Base-by-base conservation (phyloP, 257 asterid genomes). In the Echium plantagineum region DNA sequence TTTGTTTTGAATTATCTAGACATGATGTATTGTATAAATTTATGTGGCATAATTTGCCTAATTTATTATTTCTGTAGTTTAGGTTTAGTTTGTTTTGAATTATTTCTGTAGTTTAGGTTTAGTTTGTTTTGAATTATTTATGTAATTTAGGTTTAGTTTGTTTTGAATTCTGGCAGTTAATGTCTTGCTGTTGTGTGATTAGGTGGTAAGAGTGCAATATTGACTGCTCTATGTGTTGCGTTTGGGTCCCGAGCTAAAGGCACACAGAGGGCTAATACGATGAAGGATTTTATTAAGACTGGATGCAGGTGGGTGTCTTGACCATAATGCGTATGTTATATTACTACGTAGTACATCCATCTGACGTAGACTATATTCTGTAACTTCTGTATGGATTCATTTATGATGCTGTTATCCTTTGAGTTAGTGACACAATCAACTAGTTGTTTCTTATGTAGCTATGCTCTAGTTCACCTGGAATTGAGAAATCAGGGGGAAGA, bases 151-250 rank as follows among this genome's bases (percentile, higher is more conserved):
- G 30, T 2, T 26, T 26, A 2, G 30, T 26, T 26, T 26, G 30
- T 26, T 26, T 26, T 26, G 30, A 26, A 38, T 55, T 55, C 48
- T 16, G 56, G 5, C 15, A 17, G 21, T 7, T 22, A 51, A 28
- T 30, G 20, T 30, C 3, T 52, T 52, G 12, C 13, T 42, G 3
- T 10, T 10, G 12, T 42, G 49, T 42, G 59, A 51, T 21, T 61
- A 90, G 98, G 98, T 69, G 98, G 97, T 67, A 91, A 91, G 70
- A 88, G 98, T 66, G 98, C 98, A 10, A 88, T 91, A 62, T 72
- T 88, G 56, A 88, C 98, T 58, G 98, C 98, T 15, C 72, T 88
- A 59, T 82, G 95, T 21, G 85, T 91, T 66, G 98, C 94, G 15
- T 91, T 91, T 55, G 98, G 98, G 53, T 75, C 94, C 75, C 93